Evolutionary conservation across 2,329 filamentous ascomycete genomes (phyloP), one percentile per base, ranked within the genome.

Genomic region (Aspergillus sp.): DNA sequence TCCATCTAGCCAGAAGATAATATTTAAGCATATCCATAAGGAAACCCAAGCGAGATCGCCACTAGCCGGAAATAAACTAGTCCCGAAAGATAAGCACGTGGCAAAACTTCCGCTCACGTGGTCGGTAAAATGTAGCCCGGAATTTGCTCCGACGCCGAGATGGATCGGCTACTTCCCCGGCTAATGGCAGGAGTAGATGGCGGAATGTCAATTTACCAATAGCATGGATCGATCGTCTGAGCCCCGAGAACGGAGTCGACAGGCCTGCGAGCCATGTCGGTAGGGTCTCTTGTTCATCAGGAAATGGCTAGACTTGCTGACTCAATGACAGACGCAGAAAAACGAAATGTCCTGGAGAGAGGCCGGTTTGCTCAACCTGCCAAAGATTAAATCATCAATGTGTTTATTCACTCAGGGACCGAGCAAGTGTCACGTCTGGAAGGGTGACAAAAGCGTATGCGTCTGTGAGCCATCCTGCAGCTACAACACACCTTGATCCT

Each of bases 201-300:
- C 10, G 32, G 32, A 13, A 15, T 36, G 32, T 42, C 2, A 17
- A 10, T 19, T 21, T n/a, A 5, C 4, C 41, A 3, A 7, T 8
- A 19, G 10, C n/a, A 50, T 50, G 47, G 25, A 50, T 10, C 25
- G 25, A n/a, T n/a, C 15, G 1, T 50, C 47, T 17, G 25, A 8
- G n/a, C n/a, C 47, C 13, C n/a, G 15, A 8, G 47, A 32, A 30
- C 47, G 47, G n/a, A 50, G 47, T 23, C 48, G 54, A 10, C 60
- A 62, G 27, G 60, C 60, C 23, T 62, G 60, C 30, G 60, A 62
- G 8, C 57, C 60, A 1, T 62, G 60, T 27, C 58, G 57, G 60
- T 62, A 23, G 15, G 57, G 32, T 15, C 8, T n/a, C 15, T 21
- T n/a, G 15, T 11, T 42, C 19, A 5, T 3, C 2, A 25, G 7